Base-by-base conservation (phyloP, 768 basidiomycete species). In the Boletus huronensis region DNA sequence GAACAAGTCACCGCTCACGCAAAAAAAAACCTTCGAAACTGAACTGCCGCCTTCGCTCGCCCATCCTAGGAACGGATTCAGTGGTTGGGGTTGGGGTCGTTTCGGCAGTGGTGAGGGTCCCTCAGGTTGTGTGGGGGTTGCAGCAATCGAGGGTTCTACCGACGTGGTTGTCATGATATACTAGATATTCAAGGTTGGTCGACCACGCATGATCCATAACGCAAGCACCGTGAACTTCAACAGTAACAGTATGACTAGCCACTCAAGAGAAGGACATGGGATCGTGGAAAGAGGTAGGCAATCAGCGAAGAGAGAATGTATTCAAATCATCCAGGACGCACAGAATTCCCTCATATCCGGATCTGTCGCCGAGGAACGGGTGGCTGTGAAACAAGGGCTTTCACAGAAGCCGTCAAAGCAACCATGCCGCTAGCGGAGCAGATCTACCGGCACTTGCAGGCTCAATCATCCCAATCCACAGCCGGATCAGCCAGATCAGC, bases 1-100 rank as follows among this genome's bases (percentile, higher is more conserved):
- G 23, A 21, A 25, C 31, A 26, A 25, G 32, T 17, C 21, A 25
- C 8, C 0, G 25, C 31, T 63, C 51, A 53, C 17, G 21, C 9
- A 25, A 25, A 26, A 31, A 66, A 47, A 74, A 70, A 5, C 68
- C 72, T 3, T 68, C 60, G 0, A 62, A 45, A 49, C 68, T 59
- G 59, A 71, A 76, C 1, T 42, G 58, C 9, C 47, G 52, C 52
- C 70, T 23, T 0, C 74, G 75, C 53, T 78, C 75, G 17, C 74
- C 74, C 75, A 34, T 75, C 74, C 14, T 6, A 76, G 52, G 72
- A 77, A 79, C 0, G 68, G 61, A 48, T 79, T 79, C 2, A 25
- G 23, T 25, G 23, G 23, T n/a, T n/a, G 74, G 71, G 3, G 19
- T 53, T 1, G 58, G 55, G 1, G 50, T 56, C 31, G 52, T 60